Evolutionary conservation across 441 rosid species (phyloP), one percentile per base, ranked within the genome.

Genomic region (Euphorbia schlechtendalii): DNA sequence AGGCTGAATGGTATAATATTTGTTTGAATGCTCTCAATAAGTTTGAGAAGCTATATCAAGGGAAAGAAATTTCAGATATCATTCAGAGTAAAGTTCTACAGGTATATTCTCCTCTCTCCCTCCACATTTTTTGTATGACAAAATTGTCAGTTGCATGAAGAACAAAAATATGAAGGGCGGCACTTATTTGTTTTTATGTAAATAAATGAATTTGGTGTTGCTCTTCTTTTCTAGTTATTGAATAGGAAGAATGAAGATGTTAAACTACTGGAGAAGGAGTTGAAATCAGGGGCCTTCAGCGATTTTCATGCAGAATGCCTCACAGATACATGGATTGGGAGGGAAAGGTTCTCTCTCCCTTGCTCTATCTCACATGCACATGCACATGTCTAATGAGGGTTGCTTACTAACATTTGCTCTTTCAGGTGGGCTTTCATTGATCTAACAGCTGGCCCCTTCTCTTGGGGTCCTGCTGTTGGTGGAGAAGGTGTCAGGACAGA

Each of bases 381-480:
- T 12, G 6, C 27, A 18, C 17, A 43, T 12, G 10, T 15, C 9
- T 24, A 14, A 8, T 52, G 54, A 49, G 61, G 46, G 63, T 40
- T 38, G 56, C 65, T 56, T 28, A 52, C 40, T 67, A 25, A 56
- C 40, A 28, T 53, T 22, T 41, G 74, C 67, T 72, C 70, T 77
- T 38, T 69, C 81, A 95, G 98, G 90, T 95, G 97, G 98, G 95
- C 93, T 41, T 89, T 95, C 75, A 79, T 95, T 73, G 98, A 95
- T 79, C 82, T 95, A 77, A 77, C 84, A 52, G 98, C 98, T 25
- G 99, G 98, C 60, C 98, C 97, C 72, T 95, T 95, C 78, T 80
- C 98, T 17, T 95, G 97, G 99, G 99, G 99, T 65, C 98, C 99
- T 66, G 90, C 99, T 76, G 99, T 95, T 68, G 99, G 99, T 72